Evolutionary conservation across 176 grass and related monocot species (phyloP), one percentile per base, ranked within the genome.

Genomic region (Triticum urartu): DNA sequence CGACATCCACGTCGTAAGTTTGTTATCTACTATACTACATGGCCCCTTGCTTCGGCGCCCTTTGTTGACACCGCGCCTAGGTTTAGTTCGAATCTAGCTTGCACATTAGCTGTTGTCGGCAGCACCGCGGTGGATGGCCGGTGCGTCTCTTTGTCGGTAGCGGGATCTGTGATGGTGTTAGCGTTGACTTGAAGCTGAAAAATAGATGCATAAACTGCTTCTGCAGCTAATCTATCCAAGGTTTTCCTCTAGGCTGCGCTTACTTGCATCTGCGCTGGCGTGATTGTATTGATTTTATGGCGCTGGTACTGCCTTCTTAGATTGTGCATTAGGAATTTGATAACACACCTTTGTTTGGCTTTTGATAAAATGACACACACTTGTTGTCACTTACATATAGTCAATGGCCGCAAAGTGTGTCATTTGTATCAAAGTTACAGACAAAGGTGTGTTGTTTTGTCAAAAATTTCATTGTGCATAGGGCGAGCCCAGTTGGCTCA

Each of bases 1-100:
- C 42, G 92, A 99, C 86, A 97, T 99, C 66, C 92, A 99, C 94
- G 91, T 99, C 86, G 97, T 99, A 74, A 91, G 90, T 85, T 9
- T 58, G 20, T 1, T 28, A 15, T 9, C 39, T 35, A 9, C 67
- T 61, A 36, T 61, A 32, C 52, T 61, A 32, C 52, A n/a, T 9
- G 22, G 4, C 42, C 72, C 42, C 68, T 21, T 17, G 68, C 32
- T 75, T 69, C 28, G 34, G 64, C 25, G 28, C 85, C 20, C 73
- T 25, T 42, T 22, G 36, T 21, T 84, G 4, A 5, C 54, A 22
- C 1, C 21, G 4, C 25, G 25, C 11, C 84, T 93, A 81, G 80
- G 45, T 68, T 15, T 62, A 39, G n/a, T 50, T 48, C 63, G 81
- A 87, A 38, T 68, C 9, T 24, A 32, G 48, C 28, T 69, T 33